These are phyloP conservation scores for Hortiboletus flavorubellus DNA, from an alignment of 768 basidiomycete species.

Conservation along the genomic window DNA sequence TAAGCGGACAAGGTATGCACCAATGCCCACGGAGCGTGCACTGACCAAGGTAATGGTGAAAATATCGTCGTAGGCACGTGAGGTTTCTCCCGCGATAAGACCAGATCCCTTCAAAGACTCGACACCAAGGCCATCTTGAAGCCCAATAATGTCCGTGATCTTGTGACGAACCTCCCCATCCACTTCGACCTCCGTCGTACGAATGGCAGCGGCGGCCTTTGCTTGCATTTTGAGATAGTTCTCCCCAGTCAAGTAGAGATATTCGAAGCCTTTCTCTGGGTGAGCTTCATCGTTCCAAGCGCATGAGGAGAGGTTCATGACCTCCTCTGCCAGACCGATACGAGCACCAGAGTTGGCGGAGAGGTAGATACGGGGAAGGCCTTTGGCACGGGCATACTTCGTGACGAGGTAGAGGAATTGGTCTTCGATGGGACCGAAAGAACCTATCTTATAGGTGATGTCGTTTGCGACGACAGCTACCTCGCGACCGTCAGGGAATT, in stretches of 20 bases:
- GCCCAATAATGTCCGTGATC: conserved; percentile 94
- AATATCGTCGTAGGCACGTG: conserved; percentile 97
- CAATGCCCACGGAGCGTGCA: conserved; percentile 97
- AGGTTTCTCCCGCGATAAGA: conserved; percentile 97
- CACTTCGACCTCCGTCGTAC: conserved; percentile 80
- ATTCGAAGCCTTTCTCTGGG: conserved; percentile 95
- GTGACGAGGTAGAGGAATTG: conserved; percentile 96
- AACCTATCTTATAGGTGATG: conserved; percentile 98
- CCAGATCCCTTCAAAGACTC: conserved; percentile 96
- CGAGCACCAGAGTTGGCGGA: conserved; percentile 99
- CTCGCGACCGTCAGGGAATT: conserved; percentile 84
- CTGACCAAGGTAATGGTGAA: conserved; percentile 99
- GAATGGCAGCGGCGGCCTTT: conserved; percentile 75
- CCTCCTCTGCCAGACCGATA: conserved; percentile 93
- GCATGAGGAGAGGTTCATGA: conserved; percentile 80
- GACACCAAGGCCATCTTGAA: conserved; percentile 97
- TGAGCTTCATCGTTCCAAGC: conserved; percentile 81
- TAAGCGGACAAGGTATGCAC: conserved; percentile 96
- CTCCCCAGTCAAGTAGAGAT: conserved; percentile 93
- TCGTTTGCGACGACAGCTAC: conserved; percentile 94
- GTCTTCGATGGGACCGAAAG: conserved; percentile 94
- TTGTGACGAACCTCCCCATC: conserved; percentile 87
- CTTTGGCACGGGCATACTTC: conserved; percentile 84
- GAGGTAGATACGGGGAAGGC: conserved; percentile 93
- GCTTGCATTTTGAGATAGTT: conserved; percentile 86